Percentiles rank a stretch among this genome's conserved stretches.
Conservation (phyloP, 345 rosid species). For the Populus pruinosa region DNA sequence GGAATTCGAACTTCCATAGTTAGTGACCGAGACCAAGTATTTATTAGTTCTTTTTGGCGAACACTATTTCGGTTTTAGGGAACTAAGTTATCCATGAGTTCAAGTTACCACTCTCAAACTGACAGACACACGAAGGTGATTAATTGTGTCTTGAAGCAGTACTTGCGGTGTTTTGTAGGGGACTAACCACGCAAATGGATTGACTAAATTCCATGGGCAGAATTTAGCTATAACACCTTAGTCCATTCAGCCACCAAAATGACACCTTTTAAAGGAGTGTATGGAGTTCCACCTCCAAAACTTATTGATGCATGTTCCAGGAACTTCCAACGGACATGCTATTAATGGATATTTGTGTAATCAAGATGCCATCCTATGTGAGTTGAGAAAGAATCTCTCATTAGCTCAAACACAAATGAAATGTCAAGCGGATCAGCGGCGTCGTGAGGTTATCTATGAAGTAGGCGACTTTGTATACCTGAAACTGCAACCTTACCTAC, state of each 20-base stretch:
- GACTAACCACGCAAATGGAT: background rate
- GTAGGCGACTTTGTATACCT: background rate
- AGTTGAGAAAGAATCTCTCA: background rate
- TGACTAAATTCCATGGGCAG: background rate
- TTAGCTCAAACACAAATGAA: background rate
- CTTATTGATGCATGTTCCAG: background rate
- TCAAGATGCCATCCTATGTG: background rate
- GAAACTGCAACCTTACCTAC: no score
- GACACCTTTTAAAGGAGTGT: background rate
- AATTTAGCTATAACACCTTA: background rate
- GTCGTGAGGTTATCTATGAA: fast-evolving
- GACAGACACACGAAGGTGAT: background rate
- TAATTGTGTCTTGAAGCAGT: background rate
- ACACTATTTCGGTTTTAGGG: background rate
- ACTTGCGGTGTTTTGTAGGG: background rate
- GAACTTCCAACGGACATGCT: background rate
- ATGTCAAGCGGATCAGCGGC: background rate
- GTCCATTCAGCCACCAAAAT: background rate
- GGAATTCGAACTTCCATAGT: background rate
- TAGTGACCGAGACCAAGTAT: fast-evolving
- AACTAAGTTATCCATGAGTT: background rate
- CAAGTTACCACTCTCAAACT: background rate
- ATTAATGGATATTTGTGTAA: background rate
- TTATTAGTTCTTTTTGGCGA: background rate
- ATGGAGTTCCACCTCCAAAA: background rate